Evolutionary conservation across 139 green algal genomes (phyloP), one percentile per base, ranked within the genome.

Genomic region (Asterochloris sp.): DNA sequence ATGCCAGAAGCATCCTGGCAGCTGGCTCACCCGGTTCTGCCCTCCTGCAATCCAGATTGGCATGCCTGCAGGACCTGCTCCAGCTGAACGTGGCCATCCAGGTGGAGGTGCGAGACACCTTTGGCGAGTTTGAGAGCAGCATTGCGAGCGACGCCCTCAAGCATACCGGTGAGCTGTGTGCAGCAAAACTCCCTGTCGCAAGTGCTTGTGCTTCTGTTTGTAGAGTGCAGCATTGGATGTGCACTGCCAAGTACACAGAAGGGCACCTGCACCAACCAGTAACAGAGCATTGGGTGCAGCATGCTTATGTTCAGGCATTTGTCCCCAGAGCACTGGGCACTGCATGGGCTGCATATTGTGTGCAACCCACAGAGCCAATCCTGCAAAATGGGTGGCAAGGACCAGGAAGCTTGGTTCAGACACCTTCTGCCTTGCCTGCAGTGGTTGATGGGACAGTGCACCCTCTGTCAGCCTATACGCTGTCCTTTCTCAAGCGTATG

Each of bases 401-500:
- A 6, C 38, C 38, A 54, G 38, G 38, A 54, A 54, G 38, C 38
- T 54, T 54, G 38, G 2, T 54, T 54, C 38, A 54, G 38, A 54
- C 38, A 54, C 38, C 38, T 24, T 87, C 82, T 78, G 73, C 82
- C 14, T 76, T 86, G 21, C 13, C 21, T 81, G 77, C 77, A 78
- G 85, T 87, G 16, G 73, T 90, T 16, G 91, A 95, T 81, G 92
- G 89, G 47, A 94, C 89, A 12, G 89, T 95, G 74, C 92, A 95
- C 87, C 92, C 92, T 0, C 84, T 93, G 14, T 88, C 87, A 21
- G 92, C 89, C 24, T 82, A 87, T 62, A 91, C 86, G 13, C 85
- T 94, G 21, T 83, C 78, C 29, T 93, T 90, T 80, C 83, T 95
- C 15, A 92, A 92, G 85, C 86, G 86, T 74, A 64, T 87, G 11